Evolutionary conservation across 805 yeast genomes (phyloP).

Genomic region (Nakazawaea pomicola): DNA sequence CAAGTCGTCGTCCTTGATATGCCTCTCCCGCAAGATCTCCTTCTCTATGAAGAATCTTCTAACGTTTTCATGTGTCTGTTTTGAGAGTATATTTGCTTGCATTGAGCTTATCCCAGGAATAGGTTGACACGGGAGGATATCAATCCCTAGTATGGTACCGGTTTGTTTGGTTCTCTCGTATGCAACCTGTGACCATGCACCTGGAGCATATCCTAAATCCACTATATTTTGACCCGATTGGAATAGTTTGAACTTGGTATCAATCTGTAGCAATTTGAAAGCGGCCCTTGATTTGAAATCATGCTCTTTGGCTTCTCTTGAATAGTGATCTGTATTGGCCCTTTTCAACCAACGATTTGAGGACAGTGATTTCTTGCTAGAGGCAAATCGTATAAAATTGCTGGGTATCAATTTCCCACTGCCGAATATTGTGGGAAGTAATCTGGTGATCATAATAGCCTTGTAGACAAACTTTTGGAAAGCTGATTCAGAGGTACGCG

Average conservation of each 20-base stretch:
- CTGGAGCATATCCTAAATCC: constrained; percentile 92
- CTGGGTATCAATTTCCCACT: not conserved
- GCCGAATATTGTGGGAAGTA: not conserved
- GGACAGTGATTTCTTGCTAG: constrained; percentile 33
- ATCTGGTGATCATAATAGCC: too few relatives aligned
- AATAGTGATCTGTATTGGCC: constrained; percentile 58
- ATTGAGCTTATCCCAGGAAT: constrained; percentile 75
- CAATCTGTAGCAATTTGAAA: constrained; percentile 74
- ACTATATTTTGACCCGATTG: constrained; percentile 50
- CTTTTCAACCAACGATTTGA: constrained; percentile 74
- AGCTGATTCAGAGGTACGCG: too few relatives aligned
- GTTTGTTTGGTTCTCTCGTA: constrained; percentile 41
- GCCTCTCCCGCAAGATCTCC: constrained; percentile 15
- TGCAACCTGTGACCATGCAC: constrained; percentile 92
- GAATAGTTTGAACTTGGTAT: constrained; percentile 59
- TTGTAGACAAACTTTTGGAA: too few relatives aligned
- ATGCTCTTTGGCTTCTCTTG: constrained; percentile 58
- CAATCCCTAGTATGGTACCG: constrained; percentile 73
- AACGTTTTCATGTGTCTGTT: constrained; percentile 54
- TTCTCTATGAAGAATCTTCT: constrained; percentile 40
- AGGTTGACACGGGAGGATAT: constrained; percentile 72
- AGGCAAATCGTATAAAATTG: constrained; percentile 7
- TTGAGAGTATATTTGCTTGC: constrained; percentile 83
- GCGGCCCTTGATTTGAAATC: constrained; percentile 85
- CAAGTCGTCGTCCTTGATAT: constrained; percentile 15